Evolutionary conservation across 805 yeast species (phyloP), one percentile per base, ranked within the genome.

Genomic region (Lachancea sp.): DNA sequence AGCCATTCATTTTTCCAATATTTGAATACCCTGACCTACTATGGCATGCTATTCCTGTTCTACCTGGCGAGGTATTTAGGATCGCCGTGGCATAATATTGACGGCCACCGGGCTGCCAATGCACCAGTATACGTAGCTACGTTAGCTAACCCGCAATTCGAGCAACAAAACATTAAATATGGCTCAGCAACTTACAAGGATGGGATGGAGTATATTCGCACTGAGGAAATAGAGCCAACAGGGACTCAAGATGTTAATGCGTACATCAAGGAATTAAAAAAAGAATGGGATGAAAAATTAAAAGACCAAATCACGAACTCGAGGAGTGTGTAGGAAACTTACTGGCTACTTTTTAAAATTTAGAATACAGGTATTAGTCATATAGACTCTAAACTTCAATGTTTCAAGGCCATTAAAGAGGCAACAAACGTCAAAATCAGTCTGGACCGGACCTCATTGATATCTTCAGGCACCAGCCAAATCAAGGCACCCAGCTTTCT

Each of bases 391-490:
- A 8, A 15, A 16, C 19, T 12, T 47, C 48, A 54, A 37, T 55
- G 57, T 21, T 66, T 64, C 34, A 84, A 64, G 8, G 89, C 70
- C 98, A 92, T 92, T 64, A 92, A 76, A 37, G 96, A 86, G 40
- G 97, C 98, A 46, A 92, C 86, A 62, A 92, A 92, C 1, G 97
- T 88, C 61, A 88, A 75, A 43, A 92, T 84, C 68, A 92, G 79
- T 64, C 97, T 79, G 33, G 95, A 75, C 66, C 97, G 83, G 32
- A 92, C 97, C 68, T 90, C 97, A 55, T 81, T 84, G 56, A 92
- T 92, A 68, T 92, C 98, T 65, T 92, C 98, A n/a, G 98, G 98
- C n/a, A 92, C 96, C 52, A 92, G 74, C 97, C 97, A 92, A 57
- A 92, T 92, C 61, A 92, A 77, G 29, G 96, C 98, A 47, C 98